Evolutionary conservation across 495 filamentous ascomycete genomes (phyloP).

Genomic region (Cercophora samala): DNA sequence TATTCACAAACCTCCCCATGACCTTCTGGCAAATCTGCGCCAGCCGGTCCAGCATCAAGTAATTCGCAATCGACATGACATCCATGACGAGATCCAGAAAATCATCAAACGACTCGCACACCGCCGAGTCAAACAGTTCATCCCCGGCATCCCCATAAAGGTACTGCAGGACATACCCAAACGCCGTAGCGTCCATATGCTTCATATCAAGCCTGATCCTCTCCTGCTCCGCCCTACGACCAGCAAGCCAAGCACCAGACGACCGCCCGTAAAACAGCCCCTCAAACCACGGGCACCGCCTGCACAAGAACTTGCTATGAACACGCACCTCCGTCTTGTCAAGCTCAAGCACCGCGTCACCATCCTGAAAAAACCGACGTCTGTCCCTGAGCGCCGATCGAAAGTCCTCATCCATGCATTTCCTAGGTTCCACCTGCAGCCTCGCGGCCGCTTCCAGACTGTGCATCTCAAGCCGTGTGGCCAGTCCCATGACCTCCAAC

Average conservation of each 20-base stretch:
- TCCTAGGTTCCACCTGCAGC: constrained; percentile 62
- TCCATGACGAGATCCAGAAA: constrained; percentile 89
- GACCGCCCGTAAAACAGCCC: constrained; percentile 84
- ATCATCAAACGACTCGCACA: constrained; percentile 67
- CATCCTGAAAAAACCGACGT: constrained; percentile 64
- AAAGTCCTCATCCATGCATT: constrained; percentile 65
- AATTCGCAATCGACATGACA: constrained; percentile 84
- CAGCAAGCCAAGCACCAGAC: constrained; percentile 74
- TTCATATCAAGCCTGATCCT: constrained; percentile 73
- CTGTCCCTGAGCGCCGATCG: constrained; percentile 60
- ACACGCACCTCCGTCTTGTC: constrained; percentile 61
- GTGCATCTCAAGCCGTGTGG: constrained; percentile 60
- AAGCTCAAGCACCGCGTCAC: constrained; percentile 74
- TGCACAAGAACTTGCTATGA: constrained; percentile 75
- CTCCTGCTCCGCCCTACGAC: constrained; percentile 51
- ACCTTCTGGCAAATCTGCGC: constrained; percentile 85
- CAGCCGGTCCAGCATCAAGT: constrained; percentile 89
- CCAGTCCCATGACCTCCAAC: constrained; percentile 76
- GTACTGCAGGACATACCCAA: constrained; percentile 74
- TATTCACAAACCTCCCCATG: constrained; percentile 83
- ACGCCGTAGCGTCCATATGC: constrained; percentile 68
- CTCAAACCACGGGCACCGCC: constrained; percentile 88
- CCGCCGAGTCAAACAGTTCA: constrained; percentile 75
- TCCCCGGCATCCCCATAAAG: constrained; percentile 81
- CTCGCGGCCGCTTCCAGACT: constrained; percentile 72